A percentile compares a stretch with the other conserved stretches of the same genome.
Conservation (phyloP, 1,139 yeast species). For the Lodderomyces metapsilosis region DNA sequence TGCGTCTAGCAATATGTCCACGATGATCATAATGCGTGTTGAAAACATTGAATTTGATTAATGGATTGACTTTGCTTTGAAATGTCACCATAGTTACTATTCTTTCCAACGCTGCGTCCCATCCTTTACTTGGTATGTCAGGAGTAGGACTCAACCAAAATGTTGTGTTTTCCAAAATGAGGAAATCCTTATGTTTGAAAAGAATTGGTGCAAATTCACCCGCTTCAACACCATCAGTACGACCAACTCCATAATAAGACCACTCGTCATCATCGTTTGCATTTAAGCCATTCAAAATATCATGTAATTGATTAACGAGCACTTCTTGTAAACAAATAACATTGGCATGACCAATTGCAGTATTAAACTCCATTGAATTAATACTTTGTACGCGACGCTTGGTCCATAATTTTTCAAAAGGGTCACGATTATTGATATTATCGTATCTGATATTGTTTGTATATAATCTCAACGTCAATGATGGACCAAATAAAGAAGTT, state of each 20-base stretch:
- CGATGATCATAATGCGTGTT: slow-evolving; percentile 61
- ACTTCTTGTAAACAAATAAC: slow-evolving; percentile 55
- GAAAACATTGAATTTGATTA: slow-evolving; percentile 39
- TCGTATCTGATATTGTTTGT: slow-evolving; percentile 57
- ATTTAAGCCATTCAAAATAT: slow-evolving; percentile 38
- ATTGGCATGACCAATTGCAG: slow-evolving; percentile 31
- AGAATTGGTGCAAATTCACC: slow-evolving; percentile 51
- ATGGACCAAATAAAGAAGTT: slow-evolving; percentile 14
- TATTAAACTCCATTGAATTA: slow-evolving; percentile 37
- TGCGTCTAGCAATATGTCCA: slow-evolving; percentile 47
- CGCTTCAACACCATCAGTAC: slow-evolving; percentile 43
- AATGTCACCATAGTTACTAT: slow-evolving; percentile 42
- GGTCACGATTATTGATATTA: slow-evolving; percentile 24
- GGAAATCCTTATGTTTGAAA: slow-evolving; percentile 29
- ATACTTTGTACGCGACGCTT: slow-evolving; percentile 33
- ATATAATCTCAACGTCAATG: slow-evolving; percentile 39
- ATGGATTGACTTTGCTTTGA: slow-evolving; percentile 21
- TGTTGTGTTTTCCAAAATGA: slow-evolving; percentile 32
- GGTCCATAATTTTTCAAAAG: slow-evolving; percentile 46
- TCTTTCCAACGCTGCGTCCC: slow-evolving; percentile 45
- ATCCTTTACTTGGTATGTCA: slow-evolving; percentile 36
- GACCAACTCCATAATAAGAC: slow-evolving; percentile 47
- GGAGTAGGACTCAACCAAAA: slow-evolving; percentile 47
- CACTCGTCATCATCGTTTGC: slow-evolving; percentile 22
- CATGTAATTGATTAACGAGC: slow-evolving; percentile 48